Evolutionary conservation across 352 stramenopile species (phyloP), one percentile per base, ranked within the genome.

Genomic region (Saprolegnia parasitica): DNA sequence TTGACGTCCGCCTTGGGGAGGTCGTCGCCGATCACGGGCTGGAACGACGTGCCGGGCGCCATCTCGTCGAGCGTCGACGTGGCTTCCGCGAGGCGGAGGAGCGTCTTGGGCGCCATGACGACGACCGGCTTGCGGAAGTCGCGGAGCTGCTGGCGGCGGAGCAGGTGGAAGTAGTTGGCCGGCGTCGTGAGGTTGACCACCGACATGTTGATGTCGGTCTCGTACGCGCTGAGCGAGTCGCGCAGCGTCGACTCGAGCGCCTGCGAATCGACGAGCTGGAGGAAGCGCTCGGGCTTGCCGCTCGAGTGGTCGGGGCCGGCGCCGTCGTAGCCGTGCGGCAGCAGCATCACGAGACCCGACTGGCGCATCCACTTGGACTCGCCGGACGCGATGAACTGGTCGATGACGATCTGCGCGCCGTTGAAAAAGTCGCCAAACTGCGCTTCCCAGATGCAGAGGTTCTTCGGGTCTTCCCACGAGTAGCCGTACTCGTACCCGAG

Each of bases 91-190:
- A 92, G 73, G 60, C 84, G 81, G 24, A 93, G 71, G 60, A 95
- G 71, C 64, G 84, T 91, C 71, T 93, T 95, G 0, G 86, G 86
- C 0, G 78, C 82, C 81, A 95, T 91, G 21, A 88, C 78, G 23
- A 92, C 76, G 11, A 88, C 52, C 0, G 86, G 86, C 35, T 93
- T 93, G 64, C 83, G 84, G 78, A 90, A 95, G 24, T 71, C 40
- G 6, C 85, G 86, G 8, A 80, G 72, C 60, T 93, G 83, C 68
- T 98, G 95, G 68, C 95, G 89, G 72, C 94, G 89, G 64, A 99
- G 79, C 71, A 96, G 79, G 73, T 98, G 94, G 78, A 98, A 99
- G 77, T 98, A 99, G 76, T 98, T 98, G 42, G 95, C 95, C 0
- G 96, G 94, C 23, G 87, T 96, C 46, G 83, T 96, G 39, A 84